Percentiles rank a stretch among this genome's conserved stretches.
Conservation (phyloP, 176 grass and related monocot genomes). For the Juncus inflexus region DNA sequence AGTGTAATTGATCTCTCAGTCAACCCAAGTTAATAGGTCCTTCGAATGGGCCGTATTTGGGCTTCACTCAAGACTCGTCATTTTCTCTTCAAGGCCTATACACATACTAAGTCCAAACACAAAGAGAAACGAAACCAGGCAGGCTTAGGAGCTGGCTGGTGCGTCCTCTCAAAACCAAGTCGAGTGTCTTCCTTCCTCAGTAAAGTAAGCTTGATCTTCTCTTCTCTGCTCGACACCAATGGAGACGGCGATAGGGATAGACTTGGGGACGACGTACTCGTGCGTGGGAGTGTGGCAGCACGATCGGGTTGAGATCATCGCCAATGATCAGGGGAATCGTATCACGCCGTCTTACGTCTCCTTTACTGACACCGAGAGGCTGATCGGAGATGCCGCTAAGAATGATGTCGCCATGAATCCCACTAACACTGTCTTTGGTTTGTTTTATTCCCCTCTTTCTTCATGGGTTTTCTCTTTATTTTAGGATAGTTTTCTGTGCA, state of each 20-base stretch:
- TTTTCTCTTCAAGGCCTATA: no score
- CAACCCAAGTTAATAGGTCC: no score
- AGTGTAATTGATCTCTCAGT: no score
- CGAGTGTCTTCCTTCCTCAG: no score
- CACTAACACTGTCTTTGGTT: slow-evolving; percentile 38
- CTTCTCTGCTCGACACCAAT: no score
- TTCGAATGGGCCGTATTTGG: no score
- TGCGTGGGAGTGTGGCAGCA: slow-evolving; percentile 40
- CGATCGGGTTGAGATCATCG: slow-evolving; percentile 39
- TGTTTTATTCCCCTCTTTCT: not conserved
- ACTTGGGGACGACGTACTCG: slow-evolving; percentile 43
- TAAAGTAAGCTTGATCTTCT: no score
- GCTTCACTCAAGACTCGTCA: no score
- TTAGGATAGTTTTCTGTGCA: not conserved
- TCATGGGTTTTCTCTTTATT: not conserved
- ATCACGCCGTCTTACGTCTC: slow-evolving; percentile 38
- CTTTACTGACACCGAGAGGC: slow-evolving; percentile 32
- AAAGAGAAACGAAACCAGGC: no score
- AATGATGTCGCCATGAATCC: slow-evolving; percentile 42
- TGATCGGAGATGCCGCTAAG: slow-evolving; percentile 35
- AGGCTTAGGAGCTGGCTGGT: no score
- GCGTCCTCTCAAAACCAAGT: no score
- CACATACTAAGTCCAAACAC: no score
- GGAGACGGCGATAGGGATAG: slow-evolving; percentile 38
- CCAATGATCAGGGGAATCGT: slow-evolving; percentile 38